Conservation (phyloP, 2,329 filamentous ascomycete genomes). For the Xylaria sp. region DNA sequence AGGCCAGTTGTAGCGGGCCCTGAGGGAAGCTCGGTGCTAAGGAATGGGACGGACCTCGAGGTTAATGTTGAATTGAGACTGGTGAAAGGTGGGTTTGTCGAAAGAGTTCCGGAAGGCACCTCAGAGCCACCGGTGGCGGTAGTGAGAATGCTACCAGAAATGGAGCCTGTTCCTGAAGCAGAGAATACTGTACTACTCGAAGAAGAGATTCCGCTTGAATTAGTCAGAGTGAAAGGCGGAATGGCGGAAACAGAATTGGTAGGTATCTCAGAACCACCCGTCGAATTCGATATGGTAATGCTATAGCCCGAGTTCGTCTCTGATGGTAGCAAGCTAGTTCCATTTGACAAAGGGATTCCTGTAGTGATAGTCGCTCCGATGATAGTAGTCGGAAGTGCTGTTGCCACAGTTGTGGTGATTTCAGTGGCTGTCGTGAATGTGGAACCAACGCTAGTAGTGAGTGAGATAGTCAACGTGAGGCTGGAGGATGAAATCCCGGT, state of each 20-base stretch:
- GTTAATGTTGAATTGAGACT: neutral
- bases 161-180: neutral
- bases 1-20: neutral
- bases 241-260: neutral
- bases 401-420: slow-evolving; percentile 12
- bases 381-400: slow-evolving; percentile 19
- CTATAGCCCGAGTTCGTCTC: neutral
- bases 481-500: slow-evolving; percentile 20
- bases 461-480: slow-evolving; percentile 15
- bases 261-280: neutral
- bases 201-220: neutral
- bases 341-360: slow-evolving; percentile 1
- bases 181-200: neutral
- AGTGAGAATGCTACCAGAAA: neutral
- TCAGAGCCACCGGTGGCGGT: neutral
- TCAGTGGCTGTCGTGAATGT: slow-evolving; percentile 14
- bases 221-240: neutral
- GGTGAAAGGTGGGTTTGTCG: neutral
- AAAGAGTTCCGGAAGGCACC: neutral
- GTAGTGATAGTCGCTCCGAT: slow-evolving; percentile 19
- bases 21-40: neutral
- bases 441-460: slow-evolving; percentile 13
- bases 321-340: slow-evolving; percentile 3
- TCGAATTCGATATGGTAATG: neutral
- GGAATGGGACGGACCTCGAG: neutral